These are phyloP conservation scores for Fusarium sp. DNA, from an alignment of 2,329 filamentous ascomycete genomes.

Conservation along the genomic window DNA sequence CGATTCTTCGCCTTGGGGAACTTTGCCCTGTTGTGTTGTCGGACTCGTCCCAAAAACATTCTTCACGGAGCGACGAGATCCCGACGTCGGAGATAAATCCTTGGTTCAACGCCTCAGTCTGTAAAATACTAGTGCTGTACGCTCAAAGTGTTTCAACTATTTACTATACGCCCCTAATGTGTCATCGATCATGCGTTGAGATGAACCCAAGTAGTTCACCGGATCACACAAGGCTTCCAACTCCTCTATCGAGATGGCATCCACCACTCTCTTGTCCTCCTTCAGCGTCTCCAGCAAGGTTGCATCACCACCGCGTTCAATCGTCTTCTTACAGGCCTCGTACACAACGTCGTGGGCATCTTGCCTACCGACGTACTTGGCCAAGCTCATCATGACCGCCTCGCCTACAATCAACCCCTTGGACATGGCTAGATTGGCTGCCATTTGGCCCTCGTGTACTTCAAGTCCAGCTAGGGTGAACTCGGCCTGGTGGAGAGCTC, in stretches of 20 bases:
- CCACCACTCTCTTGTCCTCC: neutral
- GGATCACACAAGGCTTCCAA: constrained; percentile 11
- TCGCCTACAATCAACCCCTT: constrained; percentile 67
- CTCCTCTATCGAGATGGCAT: neutral
- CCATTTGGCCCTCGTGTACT: constrained; percentile 62
- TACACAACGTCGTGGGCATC: constrained; percentile 68
- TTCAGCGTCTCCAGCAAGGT: constrained; percentile 5
- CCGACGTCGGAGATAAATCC: neutral
- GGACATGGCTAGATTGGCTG: constrained; percentile 62
- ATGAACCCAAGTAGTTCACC: constrained; percentile 13
- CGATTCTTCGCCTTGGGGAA: too few species aligned
- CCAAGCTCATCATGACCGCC: constrained; percentile 71
- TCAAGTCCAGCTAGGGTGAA: constrained; percentile 64
- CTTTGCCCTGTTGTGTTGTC: too few species aligned
- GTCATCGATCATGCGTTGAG: neutral
- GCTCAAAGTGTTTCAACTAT: neutral
- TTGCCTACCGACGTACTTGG: constrained; percentile 63
- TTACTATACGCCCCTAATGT: neutral
- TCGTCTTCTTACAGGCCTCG: constrained; percentile 55
- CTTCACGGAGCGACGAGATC: neutral
- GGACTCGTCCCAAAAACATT: too few species aligned
- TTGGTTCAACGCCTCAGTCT: neutral
- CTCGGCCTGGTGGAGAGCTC: constrained; percentile 64
- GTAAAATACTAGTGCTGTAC: too few species aligned
- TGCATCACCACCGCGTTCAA: constrained; percentile 9